Base-by-base conservation (phyloP, 2,329 filamentous ascomycete species). In the Aspergillus terreus region DNA sequence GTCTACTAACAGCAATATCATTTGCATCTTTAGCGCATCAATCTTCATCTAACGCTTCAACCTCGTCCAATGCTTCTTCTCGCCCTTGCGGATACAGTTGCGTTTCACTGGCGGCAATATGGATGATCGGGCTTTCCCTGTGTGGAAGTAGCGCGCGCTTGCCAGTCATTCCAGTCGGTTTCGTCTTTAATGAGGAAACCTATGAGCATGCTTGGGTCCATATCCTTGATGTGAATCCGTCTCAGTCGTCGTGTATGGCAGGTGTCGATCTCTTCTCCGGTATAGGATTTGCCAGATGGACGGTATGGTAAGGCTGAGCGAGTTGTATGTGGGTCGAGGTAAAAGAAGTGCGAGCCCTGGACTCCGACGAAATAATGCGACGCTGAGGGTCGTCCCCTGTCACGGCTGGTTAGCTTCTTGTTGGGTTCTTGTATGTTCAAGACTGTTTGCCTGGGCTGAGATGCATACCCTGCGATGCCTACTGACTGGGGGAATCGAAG, bases 131-230 rank as follows among this genome's bases (percentile, higher is more conserved):
- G 79, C 69, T 95, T 96, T 19, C 89, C 88, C 61, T 88, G 84
- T 7, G 88, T 84, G 60, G 87, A 82, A 59, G 83, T 83, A 9
- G 95, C 80, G n/a, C 83, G 81, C 52, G 82, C 77, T 64, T 89
- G 87, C 92, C 92, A 97, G 48, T 83, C 81, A 36, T 80, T 74
- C 87, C 92, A 97, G 59, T 99, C 94, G 41, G 85, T 80, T 61
- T 92, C 85, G 52, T 88, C 83, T 38, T 80, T 82, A 55, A 99
- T 91, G 33, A 99, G 74, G 64, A 97, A 97, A 4, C 90, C 92
- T 58, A 99, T 89, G 40, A 99, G 76, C 94, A 99, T 99, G 65
- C 91, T 96, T 0, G 94, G 94, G 63, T 99, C 94, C 89, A 99
- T 94, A 65, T 97, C 92, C 53, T 85, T 84, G 45, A 99, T 81